Percentiles rank a stretch among this genome's conserved stretches.
phyloP scores from a whole-genome alignment of 2,329 filamentous ascomycete species.

The Furcasterigmium furcatum region DNA sequence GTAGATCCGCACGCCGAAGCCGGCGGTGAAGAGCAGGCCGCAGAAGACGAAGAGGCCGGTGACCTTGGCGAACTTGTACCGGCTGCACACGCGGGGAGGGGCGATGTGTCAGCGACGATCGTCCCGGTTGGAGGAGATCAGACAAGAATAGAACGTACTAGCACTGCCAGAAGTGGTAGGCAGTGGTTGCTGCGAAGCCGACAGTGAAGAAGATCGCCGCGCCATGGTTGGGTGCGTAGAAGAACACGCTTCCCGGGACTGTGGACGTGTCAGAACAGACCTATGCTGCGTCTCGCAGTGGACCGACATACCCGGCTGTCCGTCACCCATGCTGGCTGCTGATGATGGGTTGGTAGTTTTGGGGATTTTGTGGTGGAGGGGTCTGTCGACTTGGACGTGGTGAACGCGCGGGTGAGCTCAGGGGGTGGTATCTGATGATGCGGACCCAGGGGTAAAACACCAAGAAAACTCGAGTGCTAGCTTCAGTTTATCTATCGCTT shows the following conservation, averaged over 20 bases:
- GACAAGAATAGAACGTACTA: slow-evolving; percentile 34
- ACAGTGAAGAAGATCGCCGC: slow-evolving; percentile 44
- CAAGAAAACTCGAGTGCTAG: too few relatives aligned
- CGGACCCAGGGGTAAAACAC: too few relatives aligned
- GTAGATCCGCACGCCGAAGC: slow-evolving; percentile 44
- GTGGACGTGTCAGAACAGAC: not conserved
- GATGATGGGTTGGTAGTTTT: not conserved
- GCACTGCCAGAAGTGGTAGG: slow-evolving; percentile 37
- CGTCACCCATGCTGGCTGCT: slow-evolving; percentile 22
- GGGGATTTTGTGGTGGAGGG: not conserved
- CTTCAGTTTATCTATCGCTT: too few relatives aligned
- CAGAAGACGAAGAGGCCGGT: slow-evolving; percentile 53
- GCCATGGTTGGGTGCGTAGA: slow-evolving; percentile 44
- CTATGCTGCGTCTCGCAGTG: not conserved
- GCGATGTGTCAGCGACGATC: too few relatives aligned
- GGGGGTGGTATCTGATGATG: too few relatives aligned
- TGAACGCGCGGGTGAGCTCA: too few relatives aligned
- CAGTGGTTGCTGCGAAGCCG: slow-evolving; percentile 32
- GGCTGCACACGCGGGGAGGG: too few relatives aligned
- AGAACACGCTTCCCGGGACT: slow-evolving; percentile 41
- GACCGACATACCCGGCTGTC: slow-evolving; percentile 22
- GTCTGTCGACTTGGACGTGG: too few relatives aligned
- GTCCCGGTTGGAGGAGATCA: too few relatives aligned
- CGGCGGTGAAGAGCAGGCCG: slow-evolving; percentile 49
- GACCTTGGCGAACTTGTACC: slow-evolving; percentile 53